Percentiles rank a stretch among this genome's conserved stretches.
Conservation (phyloP, 768 basidiomycete genomes). For the Boletus huronensis region DNA sequence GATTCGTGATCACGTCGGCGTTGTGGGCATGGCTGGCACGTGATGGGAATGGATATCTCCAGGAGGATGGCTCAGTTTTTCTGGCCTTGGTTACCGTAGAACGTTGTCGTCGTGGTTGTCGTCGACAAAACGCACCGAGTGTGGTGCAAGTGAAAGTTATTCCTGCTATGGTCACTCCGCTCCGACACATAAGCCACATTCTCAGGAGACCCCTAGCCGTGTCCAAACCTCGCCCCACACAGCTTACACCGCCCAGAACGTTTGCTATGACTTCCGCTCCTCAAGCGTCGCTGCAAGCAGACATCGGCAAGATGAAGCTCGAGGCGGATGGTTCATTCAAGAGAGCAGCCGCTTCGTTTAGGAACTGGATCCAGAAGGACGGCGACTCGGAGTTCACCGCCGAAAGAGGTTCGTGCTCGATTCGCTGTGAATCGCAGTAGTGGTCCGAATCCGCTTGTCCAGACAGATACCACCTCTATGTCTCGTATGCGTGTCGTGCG, state of each 20-base stretch:
- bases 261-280: conserved; percentile 28
- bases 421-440: no score
- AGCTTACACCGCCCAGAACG: background rate
- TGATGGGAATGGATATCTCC: conserved; percentile 26
- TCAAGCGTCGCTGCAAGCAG: conserved; percentile 40
- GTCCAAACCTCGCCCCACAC: background rate
- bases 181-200: conserved; percentile 9
- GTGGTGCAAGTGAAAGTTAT: conserved; percentile 2
- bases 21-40: conserved; percentile 85
- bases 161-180: conserved; percentile 15
- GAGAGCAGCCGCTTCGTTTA: conserved; percentile 48
- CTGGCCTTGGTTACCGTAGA: conserved; percentile 8
- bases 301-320: conserved; percentile 53
- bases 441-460: background rate
- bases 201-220: conserved; percentile 5
- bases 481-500: conserved; percentile 83
- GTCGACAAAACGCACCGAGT: conserved; percentile 3
- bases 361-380: conserved; percentile 52
- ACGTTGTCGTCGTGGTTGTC: conserved; percentile 12
- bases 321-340: conserved; percentile 67
- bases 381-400: conserved; percentile 55
- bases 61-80: conserved; percentile 1
- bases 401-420: conserved; percentile 66
- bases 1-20: conserved; percentile 84
- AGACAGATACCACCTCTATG: conserved; percentile 92